Evolutionary conservation across 345 rosid genomes (phyloP), one percentile per base, ranked within the genome.

Genomic region (Syzygium aqueum): DNA sequence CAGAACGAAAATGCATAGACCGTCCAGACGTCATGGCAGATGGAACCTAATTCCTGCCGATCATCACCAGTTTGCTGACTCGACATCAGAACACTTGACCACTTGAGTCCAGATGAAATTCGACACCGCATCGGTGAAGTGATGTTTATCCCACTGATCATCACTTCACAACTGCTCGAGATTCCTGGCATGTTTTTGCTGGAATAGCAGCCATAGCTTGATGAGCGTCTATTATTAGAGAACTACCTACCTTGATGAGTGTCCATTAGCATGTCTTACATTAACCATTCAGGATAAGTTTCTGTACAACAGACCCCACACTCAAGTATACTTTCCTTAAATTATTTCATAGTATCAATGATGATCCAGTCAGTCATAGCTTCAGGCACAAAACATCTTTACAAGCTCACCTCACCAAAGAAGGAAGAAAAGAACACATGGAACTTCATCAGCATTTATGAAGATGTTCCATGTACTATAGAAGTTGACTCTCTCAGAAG

Each of bases 401-500:
- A 73, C 46, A 73, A 73, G 80, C 80, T 37, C 80, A 73, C 80
- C 85, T 51, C 37, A 84, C 89, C 88, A 6, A 90, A 87, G 84
- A 89, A 90, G 85, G 86, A 85, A 22, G 46, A 40, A 73, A 73
- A 73, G 49, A 73, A 37, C 80, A 37, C 7, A 10, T 73, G 80
- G 49, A 73, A 37, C 27, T 10, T 19, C 23, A 19, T 33, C 49
- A 5, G 80, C 19, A 10, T 15, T 37, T 73, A 19, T 37, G 80
- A 73, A 3, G 80, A 73, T 5, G 25, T 40, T 73, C 80, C 49
- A 19, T 37, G 15, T 37, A 37, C 80, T 17, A 37, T 19, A 73
- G 13, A 73, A 33, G 49, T 73, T 25, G 14, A 33, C 49, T 37
- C 23, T 73, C 80, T 33, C 1, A 15, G 80, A 73, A 73, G 80